Evolutionary conservation across 805 yeast species (phyloP), one percentile per base, ranked within the genome.

Genomic region (Sugiyamaella lignohabitans): DNA sequence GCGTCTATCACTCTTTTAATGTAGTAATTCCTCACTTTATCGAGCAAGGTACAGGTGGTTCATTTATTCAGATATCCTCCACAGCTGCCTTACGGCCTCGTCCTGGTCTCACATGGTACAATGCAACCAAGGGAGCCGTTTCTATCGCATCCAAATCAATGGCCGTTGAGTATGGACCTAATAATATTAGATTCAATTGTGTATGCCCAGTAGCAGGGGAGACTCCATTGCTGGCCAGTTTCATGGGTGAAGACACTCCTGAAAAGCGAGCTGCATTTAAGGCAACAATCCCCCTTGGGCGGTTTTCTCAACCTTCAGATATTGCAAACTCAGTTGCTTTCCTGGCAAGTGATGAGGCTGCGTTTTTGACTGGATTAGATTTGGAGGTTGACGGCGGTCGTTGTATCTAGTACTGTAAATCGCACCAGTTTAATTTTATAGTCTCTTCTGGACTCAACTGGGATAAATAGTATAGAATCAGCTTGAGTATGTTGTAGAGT

Each of bases 201-300:
- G 64, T 67, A 47, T 65, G 67, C 49, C 73, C 72, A 17, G 73
- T 72, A 29, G 63, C 64, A 45, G 70, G 68, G n/a, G 52, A 61
- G n/a, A 69, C 73, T 1, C 67, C 68, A 49, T 59, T 69, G 64
- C 59, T 65, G 60, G 66, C 62, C 42, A 47, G 52, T 42, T 36
- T 57, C 38, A 47, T 54, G 30, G 63, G 67, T 23, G 58, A 52
- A 38, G 55, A 61, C 44, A 51, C 52, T 21, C 65, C 68, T 42
- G 63, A 52, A 23, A 52, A 61, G 34, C 46, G 59, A 18, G 53
- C 58, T 35, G 54, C 53, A 19, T 58, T 49, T 48, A 53, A 62
- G 24, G 57, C 58, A 1, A 52, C 58, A 21, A 61, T 63, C 42
- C 64, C 70, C 2, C 52, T 69, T 30, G 68, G 68, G 1, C 58